Evolutionary conservation across 768 basidiomycete species (phyloP), one percentile per base, ranked within the genome.

Genomic region (Lactifluus subvellereus): DNA sequence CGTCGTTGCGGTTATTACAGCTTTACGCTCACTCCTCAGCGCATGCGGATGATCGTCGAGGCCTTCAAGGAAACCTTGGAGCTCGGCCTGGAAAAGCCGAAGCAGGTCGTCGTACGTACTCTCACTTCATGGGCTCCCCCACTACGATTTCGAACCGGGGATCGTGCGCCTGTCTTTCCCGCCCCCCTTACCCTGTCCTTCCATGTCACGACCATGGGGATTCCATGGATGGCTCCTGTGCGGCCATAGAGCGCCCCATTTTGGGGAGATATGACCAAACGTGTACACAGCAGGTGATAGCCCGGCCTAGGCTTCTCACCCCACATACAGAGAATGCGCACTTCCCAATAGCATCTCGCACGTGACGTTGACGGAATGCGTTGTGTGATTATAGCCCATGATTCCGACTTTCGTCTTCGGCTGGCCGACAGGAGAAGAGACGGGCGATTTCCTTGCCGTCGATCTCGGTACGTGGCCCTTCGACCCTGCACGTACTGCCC

Each of bases 21-120:
- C 69, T 93, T 94, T 74, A 91, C 89, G 13, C 74, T 94, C 67
- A 94, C 91, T 8, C 90, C 92, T 16, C 92, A 93, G 73, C 77
- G 93, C 62, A 94, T 95, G 94, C 82, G 93, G 53, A 96, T 95
- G 84, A 97, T 98, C 71, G 94, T 95, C 30, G 92, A 97, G 72
- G 90, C 95, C 0, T 94, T 99, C 79, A 86, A 92, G 72, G 95
- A 98, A 52, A 85, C 90, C 1, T 82, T 99, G 32, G 94, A 97
- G 70, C 75, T 83, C 30, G 97, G 97, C 14, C 77, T 99, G 54
- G 78, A 88, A 67, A 88, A 95, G 74, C 80, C 82, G 30, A 83
- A 85, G 22, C 91, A 98, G 77, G 79, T 89, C 42, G 94, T 98
- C 75, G 96, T 96, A 74, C 69, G 94, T 84, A 59, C 60, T 43